A percentile compares a stretch with the other conserved stretches of the same genome.
phyloP scores from a whole-genome alignment of 148 eudicot species.

The Linanthus parryae region DNA sequence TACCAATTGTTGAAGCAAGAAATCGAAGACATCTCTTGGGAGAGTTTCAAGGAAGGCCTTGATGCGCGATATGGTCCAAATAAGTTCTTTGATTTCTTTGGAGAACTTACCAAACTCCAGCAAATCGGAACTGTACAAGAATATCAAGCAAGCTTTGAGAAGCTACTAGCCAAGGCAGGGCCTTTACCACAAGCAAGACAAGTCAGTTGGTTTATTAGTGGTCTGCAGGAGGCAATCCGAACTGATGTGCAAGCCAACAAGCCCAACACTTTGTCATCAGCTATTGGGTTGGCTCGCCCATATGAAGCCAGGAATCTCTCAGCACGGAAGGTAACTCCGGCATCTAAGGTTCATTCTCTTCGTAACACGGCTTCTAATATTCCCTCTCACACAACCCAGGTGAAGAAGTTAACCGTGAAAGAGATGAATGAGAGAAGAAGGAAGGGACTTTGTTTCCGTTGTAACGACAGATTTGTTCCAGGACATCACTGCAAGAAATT shows the following conservation, averaged over 20 bases:
- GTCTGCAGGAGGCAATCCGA: neutral
- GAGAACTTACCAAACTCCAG: neutral
- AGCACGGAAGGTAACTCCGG: neutral
- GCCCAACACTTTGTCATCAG: neutral
- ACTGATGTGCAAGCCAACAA: neutral
- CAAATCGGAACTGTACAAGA: neutral
- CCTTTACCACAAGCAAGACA: neutral
- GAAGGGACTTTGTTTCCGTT: conserved; percentile 6
- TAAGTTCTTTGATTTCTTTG: neutral
- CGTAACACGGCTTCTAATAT: neutral
- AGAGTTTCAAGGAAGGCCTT: neutral
- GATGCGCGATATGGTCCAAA: neutral
- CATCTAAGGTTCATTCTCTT: neutral
- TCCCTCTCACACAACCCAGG: neutral
- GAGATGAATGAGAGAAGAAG: neutral
- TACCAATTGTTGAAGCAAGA: neutral
- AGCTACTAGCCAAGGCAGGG: neutral
- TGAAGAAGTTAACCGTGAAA: neutral
- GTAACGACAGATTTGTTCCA: conserved; percentile 1
- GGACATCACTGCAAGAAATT: conserved; percentile 7
- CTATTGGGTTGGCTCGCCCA: neutral
- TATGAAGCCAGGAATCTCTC: neutral
- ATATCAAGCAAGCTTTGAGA: neutral
- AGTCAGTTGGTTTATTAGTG: neutral
- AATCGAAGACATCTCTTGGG: neutral